phyloP scores from a whole-genome alignment of 176 grass and related monocot species.

The Thinopyrum elongatum region DNA sequence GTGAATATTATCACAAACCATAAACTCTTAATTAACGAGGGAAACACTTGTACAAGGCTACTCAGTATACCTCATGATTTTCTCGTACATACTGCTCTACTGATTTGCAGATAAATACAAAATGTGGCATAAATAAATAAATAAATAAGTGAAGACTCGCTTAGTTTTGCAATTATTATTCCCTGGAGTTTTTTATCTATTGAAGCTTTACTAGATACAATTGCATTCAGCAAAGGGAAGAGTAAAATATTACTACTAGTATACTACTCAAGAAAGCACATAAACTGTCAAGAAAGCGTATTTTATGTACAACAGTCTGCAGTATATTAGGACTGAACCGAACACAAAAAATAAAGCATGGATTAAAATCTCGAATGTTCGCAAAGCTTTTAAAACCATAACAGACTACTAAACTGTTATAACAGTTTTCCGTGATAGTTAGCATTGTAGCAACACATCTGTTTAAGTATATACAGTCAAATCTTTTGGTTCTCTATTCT shows the following conservation, averaged over 20 bases:
- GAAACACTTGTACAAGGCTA: neutral
- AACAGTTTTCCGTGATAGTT: too few relatives aligned
- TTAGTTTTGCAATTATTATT: conserved; percentile 1
- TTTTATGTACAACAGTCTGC: neutral
- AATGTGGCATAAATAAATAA: neutral
- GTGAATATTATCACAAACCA: neutral
- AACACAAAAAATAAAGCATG: conserved; percentile 6
- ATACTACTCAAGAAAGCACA: neutral
- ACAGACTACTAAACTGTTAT: neutral
- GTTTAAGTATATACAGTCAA: neutral
- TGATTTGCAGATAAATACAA: neutral
- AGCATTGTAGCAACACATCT: neutral
- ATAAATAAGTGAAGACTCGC: neutral
- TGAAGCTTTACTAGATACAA: neutral
- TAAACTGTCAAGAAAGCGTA: neutral
- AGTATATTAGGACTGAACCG: neutral
- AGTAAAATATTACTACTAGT: neutral
- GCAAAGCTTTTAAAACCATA: neutral
- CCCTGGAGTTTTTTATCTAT: neutral
- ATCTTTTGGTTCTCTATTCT: conserved; percentile 6
- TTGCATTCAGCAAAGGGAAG: neutral
- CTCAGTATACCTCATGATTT: neutral
- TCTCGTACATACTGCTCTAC: neutral
- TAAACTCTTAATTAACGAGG: neutral
- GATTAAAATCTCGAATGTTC: neutral